phyloP scores from a whole-genome alignment of 73 alveolate genomes.

The Stentor coeruleus region DNA sequence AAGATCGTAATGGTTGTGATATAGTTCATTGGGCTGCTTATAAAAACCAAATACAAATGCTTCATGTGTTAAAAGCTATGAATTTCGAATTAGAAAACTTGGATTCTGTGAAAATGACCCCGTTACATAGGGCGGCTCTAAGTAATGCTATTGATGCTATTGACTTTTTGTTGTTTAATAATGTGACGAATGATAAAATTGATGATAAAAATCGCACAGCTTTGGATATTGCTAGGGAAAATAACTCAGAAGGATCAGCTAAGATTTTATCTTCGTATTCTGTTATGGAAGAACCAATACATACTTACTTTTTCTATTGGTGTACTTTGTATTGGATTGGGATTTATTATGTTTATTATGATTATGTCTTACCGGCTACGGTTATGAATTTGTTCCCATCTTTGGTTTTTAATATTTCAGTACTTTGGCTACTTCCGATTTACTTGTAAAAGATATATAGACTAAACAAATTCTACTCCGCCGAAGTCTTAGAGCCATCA shows the following conservation, averaged over 20 bases:
- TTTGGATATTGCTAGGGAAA: neutral
- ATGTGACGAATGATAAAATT: neutral
- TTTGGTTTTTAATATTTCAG: neutral
- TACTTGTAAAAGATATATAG: neutral
- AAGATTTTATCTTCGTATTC: neutral
- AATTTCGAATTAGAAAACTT: neutral
- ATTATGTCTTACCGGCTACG: neutral
- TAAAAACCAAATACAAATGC: neutral
- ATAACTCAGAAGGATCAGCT: neutral
- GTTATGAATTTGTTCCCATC: neutral
- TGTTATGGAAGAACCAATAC: neutral
- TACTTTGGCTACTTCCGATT: neutral
- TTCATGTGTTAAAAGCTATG: neutral
- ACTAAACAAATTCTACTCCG: neutral
- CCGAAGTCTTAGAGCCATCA: conserved; percentile 4
- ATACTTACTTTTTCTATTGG: neutral
- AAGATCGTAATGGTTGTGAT: neutral
- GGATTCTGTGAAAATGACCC: conserved; percentile 8
- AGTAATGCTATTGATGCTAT: conserved; percentile 12
- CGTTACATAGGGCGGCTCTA: conserved; percentile 26
- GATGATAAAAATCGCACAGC: neutral
- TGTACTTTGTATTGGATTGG: neutral
- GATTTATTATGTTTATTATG: neutral
- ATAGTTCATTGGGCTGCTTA: conserved; percentile 27
- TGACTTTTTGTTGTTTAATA: neutral